These are phyloP conservation scores for Mycena rebaudengoi DNA, from an alignment of 768 basidiomycete species.

Conservation along the genomic window DNA sequence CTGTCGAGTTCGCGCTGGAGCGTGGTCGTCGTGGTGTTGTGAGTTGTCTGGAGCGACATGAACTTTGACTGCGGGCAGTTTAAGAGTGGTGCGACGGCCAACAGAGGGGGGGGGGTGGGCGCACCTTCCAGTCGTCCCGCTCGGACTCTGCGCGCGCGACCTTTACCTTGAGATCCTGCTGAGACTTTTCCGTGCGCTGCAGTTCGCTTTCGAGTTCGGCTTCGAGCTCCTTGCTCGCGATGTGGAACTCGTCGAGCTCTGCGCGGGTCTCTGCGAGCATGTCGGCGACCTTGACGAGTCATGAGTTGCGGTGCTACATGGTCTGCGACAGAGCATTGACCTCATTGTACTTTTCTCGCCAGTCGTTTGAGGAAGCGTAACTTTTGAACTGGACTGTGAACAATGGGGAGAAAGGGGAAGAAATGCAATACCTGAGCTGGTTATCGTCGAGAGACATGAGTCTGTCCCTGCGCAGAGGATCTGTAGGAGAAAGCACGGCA, in stretches of 20 bases:
- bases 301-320: not conserved
- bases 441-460: constrained; percentile 74
- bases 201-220: constrained; percentile 93
- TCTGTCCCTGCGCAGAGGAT: constrained; percentile 66
- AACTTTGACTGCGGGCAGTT: constrained; percentile 69
- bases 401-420: constrained; percentile 17
- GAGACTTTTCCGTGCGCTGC: constrained; percentile 85
- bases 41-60: constrained; percentile 86
- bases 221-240: constrained; percentile 90
- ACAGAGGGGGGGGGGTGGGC: constrained; percentile 29
- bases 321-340: constrained; percentile 36
- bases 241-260: constrained; percentile 89
- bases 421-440: constrained; percentile 59
- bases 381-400: constrained; percentile 45
- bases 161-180: constrained; percentile 81
- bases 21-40: constrained; percentile 90
- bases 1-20: constrained; percentile 92
- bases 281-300: constrained; percentile 63
- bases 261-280: constrained; percentile 85
- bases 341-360: constrained; percentile 84
- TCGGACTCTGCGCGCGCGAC: constrained; percentile 75
- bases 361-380: constrained; percentile 67
- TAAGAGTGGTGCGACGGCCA: constrained; percentile 9
- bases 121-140: constrained; percentile 93
- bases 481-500: constrained; percentile 68